Conservation (phyloP, 306 rosid genomes). For the Arachis stenosperma region DNA sequence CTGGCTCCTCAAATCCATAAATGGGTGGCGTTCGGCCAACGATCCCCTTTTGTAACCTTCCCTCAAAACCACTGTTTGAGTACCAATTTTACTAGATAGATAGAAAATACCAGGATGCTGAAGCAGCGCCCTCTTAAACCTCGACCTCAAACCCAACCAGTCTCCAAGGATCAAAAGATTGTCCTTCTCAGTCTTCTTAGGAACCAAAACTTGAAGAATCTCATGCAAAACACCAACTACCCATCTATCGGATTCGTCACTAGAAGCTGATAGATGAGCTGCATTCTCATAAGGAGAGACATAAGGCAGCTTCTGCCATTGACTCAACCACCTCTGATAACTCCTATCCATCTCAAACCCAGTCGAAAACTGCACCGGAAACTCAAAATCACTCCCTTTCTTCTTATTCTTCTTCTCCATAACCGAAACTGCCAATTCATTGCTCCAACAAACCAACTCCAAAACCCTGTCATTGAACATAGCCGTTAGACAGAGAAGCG, state of each 20-base stretch:
- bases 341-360: conserved; percentile 81
- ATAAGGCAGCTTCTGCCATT: conserved; percentile 81
- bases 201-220: conserved; percentile 71
- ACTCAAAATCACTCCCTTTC: conserved; percentile 34
- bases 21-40: conserved; percentile 55
- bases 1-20: conserved; percentile 61
- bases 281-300: conserved; percentile 79
- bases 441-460: conserved; percentile 89
- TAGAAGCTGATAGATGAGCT: conserved; percentile 50
- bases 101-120: conserved; percentile 85
- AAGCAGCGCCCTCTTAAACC: conserved; percentile 75
- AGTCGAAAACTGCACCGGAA: conserved; percentile 63
- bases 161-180: conserved; percentile 67
- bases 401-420: conserved; percentile 51
- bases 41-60: conserved; percentile 86
- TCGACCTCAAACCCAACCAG: conserved; percentile 70
- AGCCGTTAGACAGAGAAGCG: background rate
- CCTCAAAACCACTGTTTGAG: conserved; percentile 70
- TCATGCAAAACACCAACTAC: conserved; percentile 78
- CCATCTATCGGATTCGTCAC: conserved; percentile 83
- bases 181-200: conserved; percentile 75
- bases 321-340: conserved; percentile 73
- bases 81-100: conserved; percentile 67
- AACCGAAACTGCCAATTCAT: conserved; percentile 60
- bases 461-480: conserved; percentile 33